Evolutionary conservation across 2,329 filamentous ascomycete genomes (phyloP), one percentile per base, ranked within the genome.

Genomic region (Daldinia sp.): DNA sequence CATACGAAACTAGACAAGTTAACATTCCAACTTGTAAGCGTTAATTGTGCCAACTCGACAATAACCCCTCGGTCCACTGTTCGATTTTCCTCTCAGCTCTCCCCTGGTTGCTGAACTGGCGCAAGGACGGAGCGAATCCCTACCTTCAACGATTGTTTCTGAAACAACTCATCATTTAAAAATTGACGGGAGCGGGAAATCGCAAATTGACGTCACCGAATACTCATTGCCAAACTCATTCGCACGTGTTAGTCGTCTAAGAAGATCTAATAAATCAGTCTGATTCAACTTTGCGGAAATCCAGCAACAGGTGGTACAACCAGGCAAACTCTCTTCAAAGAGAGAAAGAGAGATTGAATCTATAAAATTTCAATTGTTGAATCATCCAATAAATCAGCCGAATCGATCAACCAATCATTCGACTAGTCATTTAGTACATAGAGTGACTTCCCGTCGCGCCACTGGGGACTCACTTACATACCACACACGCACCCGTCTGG

Each of bases 171-270:
- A 39, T 64, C 48, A 66, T 58, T 58, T 55, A 15, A 66, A 47
- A 43, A 45, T n/a, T 51, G 19, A 66, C 48, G 55, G 57, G 63
- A 56, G 58, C 53, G 34, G 45, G 50, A 51, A 60, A 43, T 47
- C 55, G 17, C 34, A 34, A 58, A 47, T 66, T 66, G 61, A 68
- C 66, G 66, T 66, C 63, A 68, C 63, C n/a, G 34, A 25, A 52
- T 17, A 17, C 37, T 60, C 50, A 61, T 59, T 34, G 47, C 27
- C 55, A 48, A 29, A 45, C 39, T 56, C 53, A 58, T 39, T 32
- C 32, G 21, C 52, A 41, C 58, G 50, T 64, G 51, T 56, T 51
- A 52, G 34, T 54, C 53, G 49, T 61, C n/a, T 32, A 17, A 45
- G 39, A 34, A 43, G 19, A 34, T 15, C 37, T 41, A 17, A 57